Evolutionary conservation across 331 rosid genomes (phyloP), one percentile per base, ranked within the genome.

Genomic region (Saraca asoca): DNA sequence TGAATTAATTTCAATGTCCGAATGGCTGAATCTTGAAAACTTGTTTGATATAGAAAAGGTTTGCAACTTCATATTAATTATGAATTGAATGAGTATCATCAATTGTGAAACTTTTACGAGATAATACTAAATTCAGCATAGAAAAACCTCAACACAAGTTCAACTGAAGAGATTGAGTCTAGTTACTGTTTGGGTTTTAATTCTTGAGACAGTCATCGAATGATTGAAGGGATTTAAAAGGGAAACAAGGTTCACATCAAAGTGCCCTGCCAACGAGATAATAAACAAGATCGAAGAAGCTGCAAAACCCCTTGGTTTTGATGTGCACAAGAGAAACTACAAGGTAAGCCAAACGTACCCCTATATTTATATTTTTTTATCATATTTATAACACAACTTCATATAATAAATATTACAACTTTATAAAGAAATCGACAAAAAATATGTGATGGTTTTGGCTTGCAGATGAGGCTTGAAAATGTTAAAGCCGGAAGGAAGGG

Each of bases 301-400:
- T 33, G 99, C 95, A 63, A 94, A 90, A 73, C 97, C 99, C 54
- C 97, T 94, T 74, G 99, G 99, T 64, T 94, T 90, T 70, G 99
- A 90, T 16, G 99, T 94, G 53, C 92, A 88, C 59, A 94, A 94
- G 86, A 94, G 90, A 80, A 90, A 94, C 73, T 94, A 85, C 85
- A 94, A 94, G 95, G 98, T 83, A 71, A 68, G 82, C 59, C 44
- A 34, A 69, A 56, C 1, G 3, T n/a, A n/a, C n/a, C n/a, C n/a
- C n/a, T n/a, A n/a, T n/a, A n/a, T n/a, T n/a, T 24, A 24, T 24
- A 24, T 1, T 3, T 24, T 24, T 24, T 24, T 24, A 3, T 24
- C n/a, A 24, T 24, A 24, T 24, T 24, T 24, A 24, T 3, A 1
- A 24, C 31, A 24, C 31, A 24, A 24, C 1, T 24, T 24, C 31